Conservation (phyloP, 2,329 filamentous ascomycete species). For the Harringtonia aguacate region DNA sequence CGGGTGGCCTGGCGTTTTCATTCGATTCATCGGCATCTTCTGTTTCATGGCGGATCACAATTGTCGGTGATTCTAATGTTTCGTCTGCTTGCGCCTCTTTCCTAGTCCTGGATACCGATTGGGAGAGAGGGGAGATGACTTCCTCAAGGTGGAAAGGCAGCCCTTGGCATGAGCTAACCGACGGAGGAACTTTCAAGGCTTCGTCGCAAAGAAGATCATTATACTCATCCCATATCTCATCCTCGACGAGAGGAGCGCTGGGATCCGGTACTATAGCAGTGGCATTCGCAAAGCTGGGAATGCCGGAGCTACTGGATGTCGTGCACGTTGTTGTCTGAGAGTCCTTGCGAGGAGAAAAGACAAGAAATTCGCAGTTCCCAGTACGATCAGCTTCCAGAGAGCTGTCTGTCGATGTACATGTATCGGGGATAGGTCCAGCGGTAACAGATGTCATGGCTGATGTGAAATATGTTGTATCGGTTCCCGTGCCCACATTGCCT, state of each 20-base stretch:
- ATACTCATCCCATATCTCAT: constrained; percentile 92
- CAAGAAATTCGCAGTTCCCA: constrained; percentile 55
- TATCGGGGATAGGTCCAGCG: too few relatives aligned
- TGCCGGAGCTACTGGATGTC: constrained; percentile 58
- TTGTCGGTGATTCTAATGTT: constrained; percentile 36
- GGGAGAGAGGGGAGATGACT: constrained; percentile 11
- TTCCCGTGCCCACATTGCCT: constrained; percentile 18
- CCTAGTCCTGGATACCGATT: constrained; percentile 1
- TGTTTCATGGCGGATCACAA: constrained; percentile 20
- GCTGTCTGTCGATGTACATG: constrained; percentile 21
- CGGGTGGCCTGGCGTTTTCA: constrained; percentile 16
- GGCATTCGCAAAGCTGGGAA: constrained; percentile 47
- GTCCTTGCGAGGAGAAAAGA: constrained; percentile 61
- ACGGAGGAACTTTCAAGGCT: constrained; percentile 30
- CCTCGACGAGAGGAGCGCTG: constrained; percentile 56
- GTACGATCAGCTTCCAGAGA: constrained; percentile 19
- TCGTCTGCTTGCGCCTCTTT: constrained; percentile 20
- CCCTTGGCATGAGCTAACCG: constrained; percentile 45
- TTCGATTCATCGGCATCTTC: constrained; percentile 21
- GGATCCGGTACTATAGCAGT: constrained; percentile 56
- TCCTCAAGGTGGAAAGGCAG: constrained; percentile 41
- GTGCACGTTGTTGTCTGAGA: constrained; percentile 49
- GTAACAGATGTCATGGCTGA: too few relatives aligned
- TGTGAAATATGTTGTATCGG: constrained; percentile 27
- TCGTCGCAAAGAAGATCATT: constrained; percentile 73